Evolutionary conservation across 352 stramenopile genomes (phyloP), one percentile per base, ranked within the genome.

Genomic region (Phytophthora chlamydospora): DNA sequence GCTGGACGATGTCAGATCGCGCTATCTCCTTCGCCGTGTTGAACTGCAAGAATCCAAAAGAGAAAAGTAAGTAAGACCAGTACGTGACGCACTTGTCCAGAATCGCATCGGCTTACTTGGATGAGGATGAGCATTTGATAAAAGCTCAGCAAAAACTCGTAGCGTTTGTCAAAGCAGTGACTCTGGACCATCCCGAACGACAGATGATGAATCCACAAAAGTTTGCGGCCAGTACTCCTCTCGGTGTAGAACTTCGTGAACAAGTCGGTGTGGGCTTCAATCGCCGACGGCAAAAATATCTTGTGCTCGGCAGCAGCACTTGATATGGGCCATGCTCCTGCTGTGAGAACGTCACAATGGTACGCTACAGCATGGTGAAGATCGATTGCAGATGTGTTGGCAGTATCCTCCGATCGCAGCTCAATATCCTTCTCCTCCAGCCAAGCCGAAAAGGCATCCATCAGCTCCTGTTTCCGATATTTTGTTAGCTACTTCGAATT

Each of bases 231-330:
- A 17, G 75, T 92, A 48, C 84, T 93, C 53, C 83, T 69, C 49
- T 72, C 80, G 9, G 78, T 88, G 65, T 95, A 94, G 29, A 93
- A 95, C 50, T 89, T 90, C 11, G 81, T 88, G 46, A 94, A 95
- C 6, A 94, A 53, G 9, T 85, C 73, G 21, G 90, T 72, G 36
- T 93, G 79, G 5, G 71, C 58, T 61, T 88, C 71, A 5, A 92
- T 62, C 31, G 67, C 61, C 33, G 73, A 68, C 24, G 87, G 87
- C 12, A 93, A 76, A 42, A 88, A 46, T 2, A 90, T 56, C 16
- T 83, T 83, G 6, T 68, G 42, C 40, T 92, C 78, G 10, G 63
- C 74, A 13, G 39, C 51, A n/a, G 76, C 71, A 68, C 71, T 88
- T 13, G 87, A 88, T 56, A 95, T 93, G 5, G 87, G 87, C 87